These are phyloP conservation scores for Talaromyces sp. DNA, from an alignment of 2,329 filamentous ascomycete genomes.

Conservation along the genomic window DNA sequence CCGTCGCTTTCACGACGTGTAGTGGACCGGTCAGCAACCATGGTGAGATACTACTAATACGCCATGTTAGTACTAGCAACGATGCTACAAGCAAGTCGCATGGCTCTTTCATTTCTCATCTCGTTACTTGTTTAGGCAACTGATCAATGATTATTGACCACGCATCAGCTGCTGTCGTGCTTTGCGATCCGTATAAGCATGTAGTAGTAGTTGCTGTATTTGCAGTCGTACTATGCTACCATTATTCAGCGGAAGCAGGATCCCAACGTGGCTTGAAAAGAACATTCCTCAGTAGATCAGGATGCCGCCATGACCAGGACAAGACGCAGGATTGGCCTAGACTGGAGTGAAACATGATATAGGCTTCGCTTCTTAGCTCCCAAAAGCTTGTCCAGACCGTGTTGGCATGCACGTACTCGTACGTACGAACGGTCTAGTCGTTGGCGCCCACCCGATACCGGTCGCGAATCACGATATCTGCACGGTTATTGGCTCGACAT, in stretches of 20 bases:
- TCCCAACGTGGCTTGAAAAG: no score
- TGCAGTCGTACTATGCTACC: no score
- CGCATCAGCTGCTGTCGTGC: not conserved
- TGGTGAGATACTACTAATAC: not conserved
- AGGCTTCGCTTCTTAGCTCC: not conserved
- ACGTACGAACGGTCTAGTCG: not conserved
- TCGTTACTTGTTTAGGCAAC: not conserved
- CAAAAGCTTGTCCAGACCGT: not conserved
- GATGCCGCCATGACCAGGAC: not conserved
- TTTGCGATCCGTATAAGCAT: not conserved
- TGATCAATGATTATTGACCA: not conserved
- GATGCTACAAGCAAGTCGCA: not conserved
- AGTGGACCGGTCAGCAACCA: not conserved
- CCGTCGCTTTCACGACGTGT: not conserved
- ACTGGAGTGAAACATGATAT: no score
- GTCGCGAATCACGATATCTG: not conserved
- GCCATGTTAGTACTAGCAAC: no score
- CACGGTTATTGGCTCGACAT: not conserved
- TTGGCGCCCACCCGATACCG: not conserved
- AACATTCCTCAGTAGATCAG: no score
- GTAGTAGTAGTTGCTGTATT: no score
- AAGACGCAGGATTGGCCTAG: slow-evolving; percentile 2
- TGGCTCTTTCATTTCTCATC: not conserved
- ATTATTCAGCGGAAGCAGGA: no score
- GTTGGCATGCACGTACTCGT: not conserved